Evolutionary conservation across 73 alveolate genomes (phyloP), one percentile per base, ranked within the genome.

Genomic region (Tetrahymena thermophila): DNA sequence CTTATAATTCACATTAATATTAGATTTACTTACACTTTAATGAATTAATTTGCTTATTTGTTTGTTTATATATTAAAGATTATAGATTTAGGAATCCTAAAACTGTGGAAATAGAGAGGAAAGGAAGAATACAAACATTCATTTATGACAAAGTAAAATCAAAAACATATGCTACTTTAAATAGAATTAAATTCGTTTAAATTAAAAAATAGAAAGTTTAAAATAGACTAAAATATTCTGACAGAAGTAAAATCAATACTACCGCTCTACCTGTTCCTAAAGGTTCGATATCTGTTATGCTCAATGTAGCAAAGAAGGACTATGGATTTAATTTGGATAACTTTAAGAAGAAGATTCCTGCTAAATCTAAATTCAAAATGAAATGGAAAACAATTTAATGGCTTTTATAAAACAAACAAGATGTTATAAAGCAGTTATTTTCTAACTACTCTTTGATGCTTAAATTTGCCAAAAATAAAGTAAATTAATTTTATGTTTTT

Each of bases 381-480:
- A 95, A 95, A 85, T 95, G 96, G 96, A 95, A 95, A 95, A 95
- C 96, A 11, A 95, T 95, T 35, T 85, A 95, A 95, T 95, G 96
- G 96, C 85, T 95, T 17, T 37, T 95, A 8, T 5, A 55, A 42
- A 71, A 71, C 83, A 55, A 93, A 57, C 55, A 95, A 57, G 97
- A 89, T 25, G 95, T 94, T 35, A 95, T 89, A 21, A 43, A 95
- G 35, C n/a, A 95, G 94, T 31, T 95, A 35, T 95, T 95, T 55
- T 85, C 84, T 23, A 96, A 96, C 43, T 96, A 96, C 34, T 19
- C 71, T 34, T 55, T 43, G 8, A 56, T 96, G 93, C 93, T 96
- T 10, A 96, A 96, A 58, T 94, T 56, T 94, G 97, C 98, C 5
- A 96, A 95, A 35, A 40, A 93, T 44, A 55, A 94, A 94, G 96